Percentiles rank a stretch among this genome's conserved stretches.
phyloP scores from a whole-genome alignment of 345 rosid genomes.

The Lepidium africanum region DNA sequence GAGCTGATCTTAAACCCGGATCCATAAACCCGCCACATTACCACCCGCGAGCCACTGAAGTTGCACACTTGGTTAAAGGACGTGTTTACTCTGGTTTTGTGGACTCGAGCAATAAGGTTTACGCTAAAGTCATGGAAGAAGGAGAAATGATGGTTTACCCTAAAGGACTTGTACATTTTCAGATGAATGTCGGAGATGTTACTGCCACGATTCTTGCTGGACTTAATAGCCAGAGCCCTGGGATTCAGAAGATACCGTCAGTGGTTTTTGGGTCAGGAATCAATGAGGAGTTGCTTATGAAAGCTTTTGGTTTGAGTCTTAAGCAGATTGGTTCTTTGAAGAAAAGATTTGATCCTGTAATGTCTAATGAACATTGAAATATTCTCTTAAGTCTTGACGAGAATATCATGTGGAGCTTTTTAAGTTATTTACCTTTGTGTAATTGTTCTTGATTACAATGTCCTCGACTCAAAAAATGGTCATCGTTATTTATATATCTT shows the following conservation, averaged over 20 bases:
- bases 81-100: conserved; percentile 71
- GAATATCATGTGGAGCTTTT: background rate
- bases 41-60: conserved; percentile 76
- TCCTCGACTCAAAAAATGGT: background rate
- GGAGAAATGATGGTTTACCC: conserved; percentile 92
- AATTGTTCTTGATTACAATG: background rate
- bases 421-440: background rate
- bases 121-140: conserved; percentile 58
- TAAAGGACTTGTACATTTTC: conserved; percentile 72
- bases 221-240: conserved; percentile 73
- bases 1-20: conserved; percentile 61
- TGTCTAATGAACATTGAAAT: conserved; percentile 22
- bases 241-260: conserved; percentile 48
- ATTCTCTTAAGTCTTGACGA: background rate
- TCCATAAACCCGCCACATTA: conserved; percentile 73
- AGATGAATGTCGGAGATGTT: conserved; percentile 69
- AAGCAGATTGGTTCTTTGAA: conserved; percentile 52
- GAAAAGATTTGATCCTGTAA: conserved; percentile 42
- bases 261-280: conserved; percentile 78
- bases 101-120: conserved; percentile 49
- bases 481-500: background rate
- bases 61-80: conserved; percentile 55
- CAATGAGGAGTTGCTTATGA: conserved; percentile 50
- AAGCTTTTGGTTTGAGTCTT: conserved; percentile 63
- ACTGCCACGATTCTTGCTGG: conserved; percentile 61